Evolutionary conservation across 2,329 filamentous ascomycete species (phyloP).

Genomic region (Acrocalymma vagum): DNA sequence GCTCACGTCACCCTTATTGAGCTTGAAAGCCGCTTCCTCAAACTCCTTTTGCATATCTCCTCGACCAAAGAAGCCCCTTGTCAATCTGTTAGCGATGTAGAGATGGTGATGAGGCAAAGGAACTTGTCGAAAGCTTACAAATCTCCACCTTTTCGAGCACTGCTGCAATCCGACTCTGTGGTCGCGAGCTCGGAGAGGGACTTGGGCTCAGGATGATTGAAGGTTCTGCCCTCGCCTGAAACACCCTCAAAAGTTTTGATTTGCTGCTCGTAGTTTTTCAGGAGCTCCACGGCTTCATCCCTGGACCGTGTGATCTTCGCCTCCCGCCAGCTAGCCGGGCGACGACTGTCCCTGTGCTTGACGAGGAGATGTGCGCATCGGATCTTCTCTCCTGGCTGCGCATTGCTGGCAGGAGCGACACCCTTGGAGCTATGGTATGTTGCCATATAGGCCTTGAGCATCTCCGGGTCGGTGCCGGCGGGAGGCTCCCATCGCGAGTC

Average conservation of each 20-base stretch:
- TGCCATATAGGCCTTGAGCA: slow-evolving; percentile 94
- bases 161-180: slow-evolving; percentile 94
- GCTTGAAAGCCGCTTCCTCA: slow-evolving; percentile 91
- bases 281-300: slow-evolving; percentile 82
- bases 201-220: slow-evolving; percentile 24
- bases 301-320: slow-evolving; percentile 87
- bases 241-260: slow-evolving; percentile 73
- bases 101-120: not conserved
- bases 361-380: slow-evolving; percentile 91
- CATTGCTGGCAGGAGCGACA: slow-evolving; percentile 49
- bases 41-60: slow-evolving; percentile 99
- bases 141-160: slow-evolving; percentile 91
- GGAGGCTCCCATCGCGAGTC: slow-evolving; percentile 97
- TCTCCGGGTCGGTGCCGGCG: slow-evolving; percentile 84
- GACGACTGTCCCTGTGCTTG: slow-evolving; percentile 88
- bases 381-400: slow-evolving; percentile 75
- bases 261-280: slow-evolving; percentile 76
- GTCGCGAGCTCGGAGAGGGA: slow-evolving; percentile 82
- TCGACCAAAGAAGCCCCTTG: slow-evolving; percentile 89
- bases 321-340: slow-evolving; percentile 93
- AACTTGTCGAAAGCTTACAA: slow-evolving; percentile 62
- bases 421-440: slow-evolving; percentile 75
- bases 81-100: too few relatives aligned
- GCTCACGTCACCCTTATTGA: slow-evolving; percentile 88
- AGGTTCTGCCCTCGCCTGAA: slow-evolving; percentile 50